Evolutionary conservation across 805 yeast genomes (phyloP).

Genomic region (Sugiyamaella smithiae): DNA sequence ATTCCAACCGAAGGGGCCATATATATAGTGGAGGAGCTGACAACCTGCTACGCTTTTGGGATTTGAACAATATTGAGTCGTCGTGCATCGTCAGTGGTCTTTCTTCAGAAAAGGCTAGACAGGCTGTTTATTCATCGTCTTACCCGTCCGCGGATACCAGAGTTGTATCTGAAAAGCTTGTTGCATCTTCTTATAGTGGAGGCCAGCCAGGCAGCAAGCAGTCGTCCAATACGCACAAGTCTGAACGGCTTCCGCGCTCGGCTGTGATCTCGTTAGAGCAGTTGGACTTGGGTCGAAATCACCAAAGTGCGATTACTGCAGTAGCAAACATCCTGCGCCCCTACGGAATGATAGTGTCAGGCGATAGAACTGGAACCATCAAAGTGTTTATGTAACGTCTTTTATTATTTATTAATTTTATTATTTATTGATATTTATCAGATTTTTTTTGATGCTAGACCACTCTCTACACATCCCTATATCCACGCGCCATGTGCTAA

Average conservation of each 20-base stretch:
- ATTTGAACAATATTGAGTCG: slow-evolving; percentile 33
- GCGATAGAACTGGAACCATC: slow-evolving; percentile 63
- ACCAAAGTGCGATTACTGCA: slow-evolving; percentile 51
- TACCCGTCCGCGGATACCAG: slow-evolving; percentile 39
- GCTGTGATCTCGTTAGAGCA: slow-evolving; percentile 45
- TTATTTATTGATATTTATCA: too few species aligned
- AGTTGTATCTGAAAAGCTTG: slow-evolving; percentile 41
- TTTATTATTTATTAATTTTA: background rate
- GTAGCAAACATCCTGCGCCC: slow-evolving; percentile 49
- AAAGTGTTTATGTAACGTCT: slow-evolving; percentile 44
- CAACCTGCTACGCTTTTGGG: slow-evolving; percentile 37
- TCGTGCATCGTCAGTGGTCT: slow-evolving; percentile 36
- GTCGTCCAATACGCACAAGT: slow-evolving; percentile 9
- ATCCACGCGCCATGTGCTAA: too few species aligned
- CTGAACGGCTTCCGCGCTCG: slow-evolving; percentile 30
- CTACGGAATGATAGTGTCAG: slow-evolving; percentile 59
- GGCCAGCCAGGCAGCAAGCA: slow-evolving; percentile 1
- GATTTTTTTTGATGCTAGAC: too few species aligned
- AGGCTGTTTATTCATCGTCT: slow-evolving; percentile 21
- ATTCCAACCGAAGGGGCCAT: slow-evolving; percentile 17
- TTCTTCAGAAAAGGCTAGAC: slow-evolving; percentile 21
- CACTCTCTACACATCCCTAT: too few species aligned
- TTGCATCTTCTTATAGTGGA: slow-evolving; percentile 18
- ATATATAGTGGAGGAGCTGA: slow-evolving; percentile 35
- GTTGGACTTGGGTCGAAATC: slow-evolving; percentile 42